phyloP scores from a whole-genome alignment of 2,329 filamentous ascomycete genomes.

The Stemphylium lycopersici region DNA sequence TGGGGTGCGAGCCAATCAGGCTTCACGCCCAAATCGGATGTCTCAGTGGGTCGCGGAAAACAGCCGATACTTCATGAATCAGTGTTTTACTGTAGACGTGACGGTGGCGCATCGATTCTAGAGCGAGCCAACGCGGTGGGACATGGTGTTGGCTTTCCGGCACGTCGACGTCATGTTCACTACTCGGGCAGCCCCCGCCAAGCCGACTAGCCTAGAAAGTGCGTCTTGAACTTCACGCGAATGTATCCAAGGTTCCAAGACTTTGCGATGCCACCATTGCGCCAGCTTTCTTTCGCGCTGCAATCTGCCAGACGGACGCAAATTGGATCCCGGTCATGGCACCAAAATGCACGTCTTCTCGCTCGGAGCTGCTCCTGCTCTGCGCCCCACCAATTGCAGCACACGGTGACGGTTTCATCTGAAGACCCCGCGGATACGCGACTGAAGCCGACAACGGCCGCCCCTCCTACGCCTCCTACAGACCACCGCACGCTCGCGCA shows the following conservation, averaged over 20 bases:
- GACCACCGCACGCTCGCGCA: constrained; percentile 60
- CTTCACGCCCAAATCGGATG: constrained; percentile 3
- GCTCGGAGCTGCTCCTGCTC: constrained; percentile 45
- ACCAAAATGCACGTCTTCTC: constrained; percentile 17
- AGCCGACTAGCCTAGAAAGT: constrained; percentile 33
- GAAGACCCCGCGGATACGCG: constrained; percentile 25
- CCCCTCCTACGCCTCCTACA: constrained; percentile 47
- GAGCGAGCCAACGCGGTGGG: background rate
- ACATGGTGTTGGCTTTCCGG: background rate
- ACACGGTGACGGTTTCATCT: constrained; percentile 28
- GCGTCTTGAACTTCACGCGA: constrained; percentile 22
- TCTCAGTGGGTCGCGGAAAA: constrained; percentile 6
- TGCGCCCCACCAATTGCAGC: constrained; percentile 33
- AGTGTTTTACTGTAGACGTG: background rate
- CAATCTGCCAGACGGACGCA: constrained; percentile 15
- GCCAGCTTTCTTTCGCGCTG: constrained; percentile 26
- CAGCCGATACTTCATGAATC: background rate
- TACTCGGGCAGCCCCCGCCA: constrained; percentile 18
- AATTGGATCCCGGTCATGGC: constrained; percentile 3
- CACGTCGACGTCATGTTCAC: constrained; percentile 19
- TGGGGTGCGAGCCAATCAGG: constrained; percentile 36
- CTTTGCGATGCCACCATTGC: constrained; percentile 41
- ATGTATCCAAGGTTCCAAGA: constrained; percentile 22
- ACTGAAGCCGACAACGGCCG: constrained; percentile 40
- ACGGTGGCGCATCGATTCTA: background rate